Base-by-base conservation (phyloP, 2,329 filamentous ascomycete species). In the Pyricularia sp. region DNA sequence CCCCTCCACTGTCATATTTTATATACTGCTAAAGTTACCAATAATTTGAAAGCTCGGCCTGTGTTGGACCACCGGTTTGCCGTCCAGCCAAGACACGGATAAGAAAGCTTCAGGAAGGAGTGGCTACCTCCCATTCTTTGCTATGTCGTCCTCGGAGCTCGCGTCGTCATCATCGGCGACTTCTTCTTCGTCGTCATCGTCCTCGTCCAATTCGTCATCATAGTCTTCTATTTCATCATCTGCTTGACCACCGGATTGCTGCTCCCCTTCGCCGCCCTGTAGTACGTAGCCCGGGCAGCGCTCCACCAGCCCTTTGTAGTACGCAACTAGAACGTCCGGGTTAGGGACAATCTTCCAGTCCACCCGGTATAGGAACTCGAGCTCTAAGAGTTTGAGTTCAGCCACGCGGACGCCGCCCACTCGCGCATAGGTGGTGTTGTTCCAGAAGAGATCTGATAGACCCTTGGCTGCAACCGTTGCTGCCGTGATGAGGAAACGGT, bases 261-360 rank as follows among this genome's bases (percentile, higher is more conserved):
- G 71, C 14, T 66, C 64, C 2, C 66, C 68, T 7, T 73, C 72
- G 23, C 80, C 78, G 23, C 77, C 77, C 71, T 87, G 82, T 10
- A 90, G 76, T 28, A 76, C 76, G 72, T 88, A 90, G 9, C 83
- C 85, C 0, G 84, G 82, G 33, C 84, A 85, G 14, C 88, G 83
- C 72, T 88, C 92, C 36, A 98, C 91, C 42, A 99, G 81, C 66
- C 92, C 94, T 70, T 88, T 87, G 78, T 98, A 99, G 77, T 99
- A 99, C 69, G 97, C 93, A 30, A 93, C 92, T 63, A 99, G 82
- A 2, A 96, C 91, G 77, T 98, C 95, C 1, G 95, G 94, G 75
- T 96, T 93, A 5, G 95, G 95, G 3, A 99, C 94, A 73, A 99
- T 99, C 75, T 91, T 92, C 94, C 95, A 99, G 75, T 97, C 92